Evolutionary conservation across 1,139 yeast species (phyloP).

Genomic region (Saccharomycopsis hybrid): DNA sequence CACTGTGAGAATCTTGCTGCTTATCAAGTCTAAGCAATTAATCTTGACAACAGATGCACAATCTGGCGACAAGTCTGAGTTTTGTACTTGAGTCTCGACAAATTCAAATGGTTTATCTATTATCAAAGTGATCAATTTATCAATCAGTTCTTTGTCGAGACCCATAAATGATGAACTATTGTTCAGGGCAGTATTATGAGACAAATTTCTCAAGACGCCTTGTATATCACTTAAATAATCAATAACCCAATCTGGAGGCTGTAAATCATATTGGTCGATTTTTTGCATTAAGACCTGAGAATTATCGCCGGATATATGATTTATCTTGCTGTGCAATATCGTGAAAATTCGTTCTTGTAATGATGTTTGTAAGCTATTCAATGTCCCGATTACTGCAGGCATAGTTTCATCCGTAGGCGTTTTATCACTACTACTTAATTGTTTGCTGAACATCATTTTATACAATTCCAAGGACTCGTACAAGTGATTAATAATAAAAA

Average conservation of each 20-base stretch:
- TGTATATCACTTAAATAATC: slow-evolving; percentile 40
- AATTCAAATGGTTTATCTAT: slow-evolving; percentile 46
- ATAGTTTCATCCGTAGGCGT: no score
- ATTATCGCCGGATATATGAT: slow-evolving; percentile 26
- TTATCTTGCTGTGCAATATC: slow-evolving; percentile 37
- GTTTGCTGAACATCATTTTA: slow-evolving; percentile 57
- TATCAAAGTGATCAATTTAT: slow-evolving; percentile 33
- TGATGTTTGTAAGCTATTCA: slow-evolving; percentile 24
- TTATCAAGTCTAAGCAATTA: slow-evolving; percentile 55
- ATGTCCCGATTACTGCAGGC: slow-evolving; percentile 22
- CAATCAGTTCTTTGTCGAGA: slow-evolving; percentile 32
- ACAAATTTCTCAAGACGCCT: slow-evolving; percentile 45
- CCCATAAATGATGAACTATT: slow-evolving; percentile 31
- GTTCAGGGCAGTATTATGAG: no score
- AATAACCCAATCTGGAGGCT: slow-evolving; percentile 73
- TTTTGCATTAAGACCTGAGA: no score
- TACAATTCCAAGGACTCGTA: slow-evolving; percentile 63
- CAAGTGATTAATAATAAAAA: slow-evolving; percentile 50
- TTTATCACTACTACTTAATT: slow-evolving; percentile 15
- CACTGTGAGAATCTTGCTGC: slow-evolving; percentile 48
- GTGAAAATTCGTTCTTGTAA: slow-evolving; percentile 39
- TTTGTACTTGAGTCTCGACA: slow-evolving; percentile 33
- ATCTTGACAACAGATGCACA: slow-evolving; percentile 37
- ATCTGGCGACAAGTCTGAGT: slow-evolving; percentile 29
- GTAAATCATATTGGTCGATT: slow-evolving; percentile 37